Base-by-base conservation (phyloP, 768 basidiomycete species). In the Neoboletus subvelutipes region DNA sequence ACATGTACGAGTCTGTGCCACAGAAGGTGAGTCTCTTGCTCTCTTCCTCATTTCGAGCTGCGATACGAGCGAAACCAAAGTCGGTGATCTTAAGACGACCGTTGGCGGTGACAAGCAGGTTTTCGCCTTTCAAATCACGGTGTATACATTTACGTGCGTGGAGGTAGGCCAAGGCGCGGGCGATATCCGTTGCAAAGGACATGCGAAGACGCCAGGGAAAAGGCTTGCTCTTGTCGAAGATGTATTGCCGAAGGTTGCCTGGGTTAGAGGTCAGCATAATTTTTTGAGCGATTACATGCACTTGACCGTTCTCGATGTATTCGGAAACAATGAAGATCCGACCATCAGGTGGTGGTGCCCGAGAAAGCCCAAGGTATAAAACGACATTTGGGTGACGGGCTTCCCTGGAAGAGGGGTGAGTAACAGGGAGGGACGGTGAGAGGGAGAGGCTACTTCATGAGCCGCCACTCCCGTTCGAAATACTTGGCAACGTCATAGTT, bases 41-140 rank as follows among this genome's bases (percentile, higher is more conserved):
- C 75, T 98, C 96, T 61, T 95, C 94, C 55, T 86, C 91, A 65
- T 92, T 96, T 41, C 90, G 83, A 0, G 94, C 94, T 0, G 93
- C 93, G 65, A 98, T 97, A 36, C 96, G 83, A 5, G 94, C 94
- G 64, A 98, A 96, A 1, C 96, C 96, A 73, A 99, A 99, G 68
- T 99, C 96, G n/a, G 95, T 97, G 64, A 98, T 88, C 77, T 98
- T 99, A 67, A 98, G 80, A 43, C 96, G 85, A 22, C 93, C 92
- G 66, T 99, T 99, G 37, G 87, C 76, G 0, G 95, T 98, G 22
- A 98, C 87, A n/a, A 98, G 84, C 28, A 98, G 80, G 64, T 99
- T 99, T 76, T 98, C 96, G 37, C 94, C 95, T 73, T 99, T 99
- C 61, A 99, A 80, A 74, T 99, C 96, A 31, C 87, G 86, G 64